A percentile compares a stretch with the other conserved stretches of the same genome.
Evolutionary conservation across 23 red algal species (phyloP).

Genomic region (Cyanidioschyzon merolae): DNA sequence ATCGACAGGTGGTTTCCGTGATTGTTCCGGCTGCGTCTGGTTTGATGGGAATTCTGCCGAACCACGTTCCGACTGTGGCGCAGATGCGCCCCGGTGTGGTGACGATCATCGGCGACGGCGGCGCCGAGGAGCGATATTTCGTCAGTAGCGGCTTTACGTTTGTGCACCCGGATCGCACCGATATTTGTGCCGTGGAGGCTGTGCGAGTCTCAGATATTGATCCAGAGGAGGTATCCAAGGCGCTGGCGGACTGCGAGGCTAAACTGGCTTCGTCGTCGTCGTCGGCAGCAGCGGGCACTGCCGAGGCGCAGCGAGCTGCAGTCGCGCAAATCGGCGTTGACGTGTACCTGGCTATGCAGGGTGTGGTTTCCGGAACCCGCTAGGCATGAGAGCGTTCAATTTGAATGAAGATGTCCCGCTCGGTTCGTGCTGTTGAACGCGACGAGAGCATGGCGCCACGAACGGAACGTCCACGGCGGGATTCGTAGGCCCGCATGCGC

Average conservation of each 20-base stretch:
- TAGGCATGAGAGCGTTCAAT: no score
- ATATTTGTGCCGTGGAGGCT: slow-evolving; percentile 82
- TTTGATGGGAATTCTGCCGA: slow-evolving; percentile 86
- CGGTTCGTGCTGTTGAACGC: no score
- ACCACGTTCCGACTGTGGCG: slow-evolving; percentile 87
- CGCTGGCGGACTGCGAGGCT: slow-evolving; percentile 56
- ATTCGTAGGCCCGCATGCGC: no score
- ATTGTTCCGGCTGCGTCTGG: slow-evolving; percentile 74
- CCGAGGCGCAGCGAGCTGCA: slow-evolving; percentile 50
- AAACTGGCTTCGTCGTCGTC: slow-evolving; percentile 37
- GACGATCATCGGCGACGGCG: slow-evolving; percentile 33
- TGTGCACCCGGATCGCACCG: slow-evolving; percentile 77
- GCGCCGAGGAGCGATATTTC: slow-evolving; percentile 80
- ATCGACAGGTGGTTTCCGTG: slow-evolving; percentile 24
- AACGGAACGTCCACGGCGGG: no score
- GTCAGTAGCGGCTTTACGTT: slow-evolving; percentile 90
- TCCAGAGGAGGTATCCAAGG: slow-evolving; percentile 51
- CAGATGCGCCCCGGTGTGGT: slow-evolving; percentile 89
- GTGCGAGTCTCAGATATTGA: slow-evolving; percentile 80
- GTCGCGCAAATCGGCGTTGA: slow-evolving; percentile 90
- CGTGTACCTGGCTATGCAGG: slow-evolving; percentile 74
- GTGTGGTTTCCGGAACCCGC: slow-evolving; percentile 25
- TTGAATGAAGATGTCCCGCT: no score
- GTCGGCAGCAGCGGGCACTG: neutral
- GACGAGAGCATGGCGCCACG: no score